phyloP scores from a whole-genome alignment of 106 monocot genomes.

The Phalaenopsis equestris region DNA sequence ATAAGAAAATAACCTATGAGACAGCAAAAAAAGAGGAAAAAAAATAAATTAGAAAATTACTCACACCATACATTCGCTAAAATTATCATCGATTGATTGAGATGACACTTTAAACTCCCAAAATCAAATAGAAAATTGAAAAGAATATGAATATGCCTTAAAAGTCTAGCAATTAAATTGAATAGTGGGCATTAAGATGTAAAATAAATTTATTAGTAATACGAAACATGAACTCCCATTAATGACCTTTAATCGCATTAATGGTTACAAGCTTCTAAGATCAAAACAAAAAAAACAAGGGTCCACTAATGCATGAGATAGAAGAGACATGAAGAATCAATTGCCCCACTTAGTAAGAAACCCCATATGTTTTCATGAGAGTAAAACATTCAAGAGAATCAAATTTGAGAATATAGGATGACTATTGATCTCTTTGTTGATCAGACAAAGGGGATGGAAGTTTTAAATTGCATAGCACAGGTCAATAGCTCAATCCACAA shows the following conservation, averaged over 20 bases:
- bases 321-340: not conserved
- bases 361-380: not conserved
- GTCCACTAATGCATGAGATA: not conserved
- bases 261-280: not conserved
- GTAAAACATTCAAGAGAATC: not conserved
- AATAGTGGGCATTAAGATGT: not conserved
- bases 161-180: not conserved
- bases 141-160: not conserved
- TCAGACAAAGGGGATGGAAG: not conserved
- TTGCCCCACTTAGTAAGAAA: not conserved
- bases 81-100: no score
- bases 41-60: no score
- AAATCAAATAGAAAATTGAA: no score
- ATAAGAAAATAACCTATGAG: no score
- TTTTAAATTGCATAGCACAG: not conserved
- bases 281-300: not conserved
- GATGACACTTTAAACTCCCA: no score
- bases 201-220: not conserved
- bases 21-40: no score
- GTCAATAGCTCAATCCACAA: not conserved
- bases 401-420: not conserved
- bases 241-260: not conserved
- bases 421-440: not conserved
- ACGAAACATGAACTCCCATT: not conserved
- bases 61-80: no score